Evolutionary conservation across 768 basidiomycete species (phyloP).

Genomic region (Hericium coralloides): DNA sequence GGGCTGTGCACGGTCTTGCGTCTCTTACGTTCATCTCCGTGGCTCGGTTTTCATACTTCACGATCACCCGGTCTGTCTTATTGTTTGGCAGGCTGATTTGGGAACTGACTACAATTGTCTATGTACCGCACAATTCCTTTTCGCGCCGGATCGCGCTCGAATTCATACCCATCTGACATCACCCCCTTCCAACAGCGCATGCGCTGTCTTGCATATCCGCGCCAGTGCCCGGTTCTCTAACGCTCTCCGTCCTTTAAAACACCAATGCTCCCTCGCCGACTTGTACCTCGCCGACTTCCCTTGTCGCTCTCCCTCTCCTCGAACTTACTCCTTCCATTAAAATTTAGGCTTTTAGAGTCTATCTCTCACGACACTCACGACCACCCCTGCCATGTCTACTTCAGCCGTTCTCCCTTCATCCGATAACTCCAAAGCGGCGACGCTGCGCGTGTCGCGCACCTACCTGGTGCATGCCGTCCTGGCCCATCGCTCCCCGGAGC

Average conservation of each 20-base stretch:
- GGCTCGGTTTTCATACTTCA: not conserved
- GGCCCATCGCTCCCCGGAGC: slow-evolving; percentile 36
- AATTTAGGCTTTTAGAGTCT: not conserved
- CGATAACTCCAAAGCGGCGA: not conserved
- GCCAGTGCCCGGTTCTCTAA: not conserved
- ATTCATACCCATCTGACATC: not conserved
- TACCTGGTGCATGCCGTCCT: slow-evolving; percentile 45
- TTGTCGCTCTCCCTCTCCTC: not conserved
- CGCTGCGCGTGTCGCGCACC: slow-evolving; percentile 31
- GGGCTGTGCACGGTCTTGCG: not conserved
- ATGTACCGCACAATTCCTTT: not conserved
- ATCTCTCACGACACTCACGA: not conserved
- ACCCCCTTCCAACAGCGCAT: not conserved
- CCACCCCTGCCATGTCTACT: not conserved
- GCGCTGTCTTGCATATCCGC: not conserved
- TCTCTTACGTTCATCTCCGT: not conserved
- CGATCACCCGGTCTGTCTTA: not conserved
- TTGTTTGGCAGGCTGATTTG: not conserved
- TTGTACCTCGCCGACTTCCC: no score
- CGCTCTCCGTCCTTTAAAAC: not conserved
- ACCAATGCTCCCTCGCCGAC: not conserved
- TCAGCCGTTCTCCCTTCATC: not conserved
- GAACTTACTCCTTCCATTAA: not conserved
- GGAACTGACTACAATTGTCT: no score
- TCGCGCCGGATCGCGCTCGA: not conserved